These are phyloP conservation scores for Oryza punctata DNA, from an alignment of 176 grass and related monocot genomes.

Conservation along the genomic window DNA sequence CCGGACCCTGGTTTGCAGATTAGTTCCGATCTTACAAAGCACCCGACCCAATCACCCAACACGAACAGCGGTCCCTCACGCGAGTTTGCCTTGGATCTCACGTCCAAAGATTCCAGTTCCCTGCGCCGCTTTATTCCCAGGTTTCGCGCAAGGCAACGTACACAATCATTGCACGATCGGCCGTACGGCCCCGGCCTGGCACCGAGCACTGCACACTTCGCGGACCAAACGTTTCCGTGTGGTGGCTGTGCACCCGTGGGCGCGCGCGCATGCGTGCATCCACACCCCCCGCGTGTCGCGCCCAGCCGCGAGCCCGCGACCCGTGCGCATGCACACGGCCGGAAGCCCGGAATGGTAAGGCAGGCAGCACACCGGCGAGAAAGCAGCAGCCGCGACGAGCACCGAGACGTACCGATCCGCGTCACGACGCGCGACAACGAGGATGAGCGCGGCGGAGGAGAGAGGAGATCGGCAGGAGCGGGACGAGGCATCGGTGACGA, in stretches of 20 bases:
- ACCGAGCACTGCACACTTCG: no score
- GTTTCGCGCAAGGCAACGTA: not conserved
- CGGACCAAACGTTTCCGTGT: not conserved
- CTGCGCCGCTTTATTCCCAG: not conserved
- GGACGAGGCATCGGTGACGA: not conserved
- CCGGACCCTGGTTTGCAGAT: not conserved
- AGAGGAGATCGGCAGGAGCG: not conserved
- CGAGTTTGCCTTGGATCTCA: not conserved
- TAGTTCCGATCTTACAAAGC: not conserved
- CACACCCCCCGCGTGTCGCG: not conserved
- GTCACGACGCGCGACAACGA: no score
- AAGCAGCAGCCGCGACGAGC: not conserved
- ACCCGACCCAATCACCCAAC: not conserved
- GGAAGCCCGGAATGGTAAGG: not conserved
- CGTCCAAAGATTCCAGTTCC: not conserved
- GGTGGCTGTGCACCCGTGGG: not conserved
- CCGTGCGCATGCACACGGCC: not conserved
- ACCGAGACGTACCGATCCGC: not conserved
- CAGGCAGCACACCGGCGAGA: not conserved
- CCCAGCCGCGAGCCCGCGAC: no score
- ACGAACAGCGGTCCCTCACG: not conserved
- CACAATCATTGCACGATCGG: not conserved
- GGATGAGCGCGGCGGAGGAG: conserved; percentile 29
- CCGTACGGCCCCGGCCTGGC: not conserved
- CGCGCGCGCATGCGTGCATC: not conserved